Evolutionary conservation across 371 early-diverging fungal species (phyloP).

Genomic region (Nematocida parisii): DNA sequence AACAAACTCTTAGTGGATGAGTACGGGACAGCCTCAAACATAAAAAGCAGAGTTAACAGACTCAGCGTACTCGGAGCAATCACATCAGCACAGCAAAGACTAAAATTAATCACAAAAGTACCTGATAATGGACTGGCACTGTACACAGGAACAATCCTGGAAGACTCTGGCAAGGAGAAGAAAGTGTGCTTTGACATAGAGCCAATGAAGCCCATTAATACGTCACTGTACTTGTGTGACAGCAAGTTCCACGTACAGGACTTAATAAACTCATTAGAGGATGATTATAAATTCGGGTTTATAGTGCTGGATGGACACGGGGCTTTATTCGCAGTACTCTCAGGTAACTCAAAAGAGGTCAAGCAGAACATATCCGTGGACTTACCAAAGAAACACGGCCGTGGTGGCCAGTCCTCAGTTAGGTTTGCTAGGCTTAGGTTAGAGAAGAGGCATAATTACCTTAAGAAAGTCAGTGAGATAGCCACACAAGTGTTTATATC

Average conservation of each 20-base stretch:
- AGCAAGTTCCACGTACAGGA: constrained; percentile 98
- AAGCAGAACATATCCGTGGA: constrained; percentile 89
- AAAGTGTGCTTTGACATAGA: constrained; percentile 96
- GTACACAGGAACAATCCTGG: constrained; percentile 90
- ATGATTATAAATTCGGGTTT: constrained; percentile 93
- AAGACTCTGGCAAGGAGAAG: constrained; percentile 92
- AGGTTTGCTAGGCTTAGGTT: constrained; percentile 97
- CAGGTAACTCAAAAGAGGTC: constrained; percentile 91
- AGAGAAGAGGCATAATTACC: constrained; percentile 96
- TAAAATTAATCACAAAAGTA: constrained; percentile 86
- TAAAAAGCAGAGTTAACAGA: constrained; percentile 96
- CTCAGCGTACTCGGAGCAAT: constrained; percentile 94
- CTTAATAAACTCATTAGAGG: constrained; percentile 79
- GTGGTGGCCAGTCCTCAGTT: constrained; percentile 98
- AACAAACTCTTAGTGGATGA: constrained; percentile 94
- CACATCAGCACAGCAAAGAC: constrained; percentile 91
- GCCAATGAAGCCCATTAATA: constrained; percentile 98
- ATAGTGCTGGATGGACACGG: constrained; percentile 99
- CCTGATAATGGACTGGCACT: constrained; percentile 84
- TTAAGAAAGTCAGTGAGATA: constrained; percentile 93
- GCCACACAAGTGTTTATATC: constrained; percentile 85
- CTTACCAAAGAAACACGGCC: constrained; percentile 98
- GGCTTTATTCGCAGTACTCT: constrained; percentile 87
- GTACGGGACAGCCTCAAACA: constrained; percentile 99
- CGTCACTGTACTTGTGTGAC: constrained; percentile 96